Conservation (phyloP, 2,329 filamentous ascomycete genomes). For the Sporothrix inflata region DNA sequence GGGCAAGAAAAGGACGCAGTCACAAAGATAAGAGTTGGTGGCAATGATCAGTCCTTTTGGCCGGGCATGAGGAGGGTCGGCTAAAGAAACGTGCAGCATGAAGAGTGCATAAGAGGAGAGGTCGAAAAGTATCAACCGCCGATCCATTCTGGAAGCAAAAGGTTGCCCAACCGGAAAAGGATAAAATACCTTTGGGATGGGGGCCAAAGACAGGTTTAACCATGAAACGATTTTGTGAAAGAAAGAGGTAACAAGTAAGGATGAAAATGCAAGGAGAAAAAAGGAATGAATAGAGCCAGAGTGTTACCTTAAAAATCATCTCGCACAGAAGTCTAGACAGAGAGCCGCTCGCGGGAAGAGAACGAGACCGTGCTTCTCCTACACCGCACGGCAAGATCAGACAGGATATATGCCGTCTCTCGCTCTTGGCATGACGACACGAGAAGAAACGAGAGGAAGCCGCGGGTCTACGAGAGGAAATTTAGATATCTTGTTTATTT, state of each 20-base stretch:
- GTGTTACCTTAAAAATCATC: background rate
- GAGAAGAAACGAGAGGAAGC: background rate
- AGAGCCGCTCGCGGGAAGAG: background rate
- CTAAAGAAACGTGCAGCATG: background rate
- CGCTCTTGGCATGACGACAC: background rate
- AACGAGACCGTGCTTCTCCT: background rate
- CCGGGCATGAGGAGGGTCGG: conserved; percentile 3
- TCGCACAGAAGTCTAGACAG: background rate
- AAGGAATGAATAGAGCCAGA: background rate
- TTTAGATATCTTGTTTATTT: background rate
- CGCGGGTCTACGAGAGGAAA: background rate
- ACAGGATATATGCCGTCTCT: background rate
- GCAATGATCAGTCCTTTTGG: background rate
- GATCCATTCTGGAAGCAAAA: background rate
- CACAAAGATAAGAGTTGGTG: background rate
- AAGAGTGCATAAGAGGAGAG: background rate
- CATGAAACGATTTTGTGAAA: background rate
- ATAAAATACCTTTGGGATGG: background rate
- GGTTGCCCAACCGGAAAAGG: background rate
- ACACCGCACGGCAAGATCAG: background rate
- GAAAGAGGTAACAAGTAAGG: background rate
- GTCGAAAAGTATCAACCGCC: background rate
- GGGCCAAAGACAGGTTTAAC: background rate
- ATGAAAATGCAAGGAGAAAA: background rate
- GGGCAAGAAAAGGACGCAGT: background rate